Base-by-base conservation (phyloP, 257 asterid genomes). In the Asclepias syriaca region DNA sequence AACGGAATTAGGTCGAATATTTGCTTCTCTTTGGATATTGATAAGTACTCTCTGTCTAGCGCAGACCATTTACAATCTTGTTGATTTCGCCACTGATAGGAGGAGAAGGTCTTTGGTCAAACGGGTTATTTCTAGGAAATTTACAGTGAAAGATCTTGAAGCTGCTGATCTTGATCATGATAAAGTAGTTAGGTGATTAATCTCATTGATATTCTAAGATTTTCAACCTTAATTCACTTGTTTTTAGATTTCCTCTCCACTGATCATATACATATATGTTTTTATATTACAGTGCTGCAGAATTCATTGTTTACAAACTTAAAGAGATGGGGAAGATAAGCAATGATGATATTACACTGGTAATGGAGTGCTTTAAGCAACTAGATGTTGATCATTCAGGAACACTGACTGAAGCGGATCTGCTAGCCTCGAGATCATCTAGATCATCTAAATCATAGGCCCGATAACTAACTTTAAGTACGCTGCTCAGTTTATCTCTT, bases 151-250 rank as follows among this genome's bases (percentile, higher is more conserved):
- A 0, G 98, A 93, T 79, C 85, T 93, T 14, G 91, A 89, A 81
- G 96, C 93, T 13, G 98, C 98, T 0, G 96, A 93, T 77, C 86
- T 93, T 72, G 97, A 93, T 75, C 68, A 84, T 58, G 96, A 93
- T 70, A 77, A 77, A 50, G 82, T 46, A 65, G 98, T 93, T 8
- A 89, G 95, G 97, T 79, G 48, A 43, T 43, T 43, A 84, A 68
- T 6, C 3, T 61, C 48, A 72, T 61, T 46, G 3, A 6, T 43
- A 43, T 43, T 43, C n/a, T 8, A 50, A 14, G 22, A 12, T 56
- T n/a, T 14, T 72, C 13, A 77, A 48, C 58, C 64, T 5, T 19
- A 53, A 12, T 16, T 66, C 21, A 46, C 22, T 16, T 66, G 13
- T 66, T n/a, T 3, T 45, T 66, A 14, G 0, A 8, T 39, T 64